phyloP scores from a whole-genome alignment of 768 basidiomycete genomes.

The Tylopilus sp. region DNA sequence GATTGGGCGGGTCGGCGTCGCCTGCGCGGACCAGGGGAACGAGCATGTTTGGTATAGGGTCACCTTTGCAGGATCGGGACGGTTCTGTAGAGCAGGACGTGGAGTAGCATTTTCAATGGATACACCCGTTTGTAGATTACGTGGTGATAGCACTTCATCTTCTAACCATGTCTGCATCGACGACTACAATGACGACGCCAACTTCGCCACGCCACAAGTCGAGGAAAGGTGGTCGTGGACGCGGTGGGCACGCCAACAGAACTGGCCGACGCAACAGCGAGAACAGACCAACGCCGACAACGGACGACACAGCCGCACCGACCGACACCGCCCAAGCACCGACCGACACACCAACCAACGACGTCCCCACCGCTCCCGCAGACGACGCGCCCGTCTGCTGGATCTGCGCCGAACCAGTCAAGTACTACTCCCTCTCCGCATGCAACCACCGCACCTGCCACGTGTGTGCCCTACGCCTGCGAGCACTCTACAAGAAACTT shows the following conservation, averaged over 20 bases:
- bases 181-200: conserved; percentile 9
- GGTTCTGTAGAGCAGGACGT: background rate
- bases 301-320: background rate
- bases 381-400: conserved; percentile 55
- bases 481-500: conserved; percentile 89
- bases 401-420: conserved; percentile 94
- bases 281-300: background rate
- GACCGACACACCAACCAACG: background rate
- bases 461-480: conserved; percentile 81
- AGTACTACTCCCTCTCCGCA: conserved; percentile 81
- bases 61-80: background rate
- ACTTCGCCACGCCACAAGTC: conserved; percentile 9
- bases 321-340: background rate
- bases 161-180: conserved; percentile 17
- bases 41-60: background rate
- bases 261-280: background rate
- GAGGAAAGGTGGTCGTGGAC: conserved; percentile 20
- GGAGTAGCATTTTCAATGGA: no score
- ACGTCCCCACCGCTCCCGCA: conserved; percentile 11
- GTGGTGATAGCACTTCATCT: background rate
- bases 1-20: conserved; percentile 16
- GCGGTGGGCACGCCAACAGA: conserved; percentile 12
- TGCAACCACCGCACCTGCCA: conserved; percentile 97
- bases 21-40: conserved; percentile 3
- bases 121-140: background rate